phyloP scores from a whole-genome alignment of 805 yeast genomes.

The Candida piceae region DNA sequence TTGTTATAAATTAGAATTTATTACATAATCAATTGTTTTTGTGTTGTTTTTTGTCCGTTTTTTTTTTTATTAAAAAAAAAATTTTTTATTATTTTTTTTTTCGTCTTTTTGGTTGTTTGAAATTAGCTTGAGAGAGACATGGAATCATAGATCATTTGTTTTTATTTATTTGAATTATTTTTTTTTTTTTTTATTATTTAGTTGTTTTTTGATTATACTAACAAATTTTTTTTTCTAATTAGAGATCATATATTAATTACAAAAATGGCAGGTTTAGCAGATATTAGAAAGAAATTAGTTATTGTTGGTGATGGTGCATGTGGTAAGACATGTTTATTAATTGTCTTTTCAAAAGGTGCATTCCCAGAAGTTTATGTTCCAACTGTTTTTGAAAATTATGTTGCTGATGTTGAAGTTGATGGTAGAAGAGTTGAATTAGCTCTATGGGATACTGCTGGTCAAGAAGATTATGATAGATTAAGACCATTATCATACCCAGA shows the following conservation, averaged over 20 bases:
- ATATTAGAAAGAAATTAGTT: constrained; percentile 75
- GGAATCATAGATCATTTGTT: no score
- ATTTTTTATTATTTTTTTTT: no score
- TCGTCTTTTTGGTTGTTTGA: no score
- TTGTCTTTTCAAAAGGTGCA: constrained; percentile 79
- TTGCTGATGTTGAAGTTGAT: constrained; percentile 90
- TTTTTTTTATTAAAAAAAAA: no score
- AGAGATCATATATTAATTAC: constrained; percentile 1
- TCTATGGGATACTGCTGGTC: constrained; percentile 98
- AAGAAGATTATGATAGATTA: constrained; percentile 93
- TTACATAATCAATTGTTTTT: no score
- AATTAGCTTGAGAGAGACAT: no score
- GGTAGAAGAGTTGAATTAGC: constrained; percentile 92
- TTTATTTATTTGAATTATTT: no score
- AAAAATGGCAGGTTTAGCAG: constrained; percentile 43
- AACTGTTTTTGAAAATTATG: constrained; percentile 95
- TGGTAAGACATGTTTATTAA: constrained; percentile 90
- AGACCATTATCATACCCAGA: constrained; percentile 92
- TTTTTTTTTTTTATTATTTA: no score
- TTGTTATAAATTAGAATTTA: no score
- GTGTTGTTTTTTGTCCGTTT: no score
- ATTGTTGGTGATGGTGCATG: constrained; percentile 98
- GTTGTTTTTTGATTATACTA: no score
- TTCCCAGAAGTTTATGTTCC: constrained; percentile 95
- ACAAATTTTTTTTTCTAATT: no score